phyloP scores from a whole-genome alignment of 768 basidiomycete species.

The Agrocybe praecox region DNA sequence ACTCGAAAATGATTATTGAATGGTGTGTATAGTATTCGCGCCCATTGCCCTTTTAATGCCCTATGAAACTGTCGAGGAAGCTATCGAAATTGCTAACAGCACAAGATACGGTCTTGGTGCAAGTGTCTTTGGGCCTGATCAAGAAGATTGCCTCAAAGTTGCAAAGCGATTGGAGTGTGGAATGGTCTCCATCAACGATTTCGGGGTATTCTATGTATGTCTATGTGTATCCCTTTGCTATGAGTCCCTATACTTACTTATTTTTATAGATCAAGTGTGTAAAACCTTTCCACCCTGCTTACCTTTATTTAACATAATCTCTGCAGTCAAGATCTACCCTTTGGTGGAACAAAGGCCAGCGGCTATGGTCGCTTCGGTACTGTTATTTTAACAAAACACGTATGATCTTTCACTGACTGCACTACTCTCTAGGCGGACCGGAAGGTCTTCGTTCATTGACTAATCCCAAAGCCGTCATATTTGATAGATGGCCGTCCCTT shows the following conservation, averaged over 20 bases:
- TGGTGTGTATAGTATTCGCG: constrained; percentile 72
- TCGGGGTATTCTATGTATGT: constrained; percentile 84
- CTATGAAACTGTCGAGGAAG: constrained; percentile 84
- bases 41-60: constrained; percentile 87
- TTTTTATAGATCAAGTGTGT: constrained; percentile 65
- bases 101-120: constrained; percentile 92
- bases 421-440: constrained; percentile 67
- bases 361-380: constrained; percentile 93
- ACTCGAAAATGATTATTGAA: constrained; percentile 4
- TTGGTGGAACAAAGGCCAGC: constrained; percentile 89
- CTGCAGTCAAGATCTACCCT: constrained; percentile 85
- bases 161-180: constrained; percentile 87
- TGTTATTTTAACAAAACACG: constrained; percentile 17
- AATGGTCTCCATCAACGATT: constrained; percentile 98
- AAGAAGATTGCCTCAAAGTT: constrained; percentile 75
- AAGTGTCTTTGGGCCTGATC: constrained; percentile 90
- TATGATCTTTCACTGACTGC: constrained; percentile 10
- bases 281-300: neutral
- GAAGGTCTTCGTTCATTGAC: constrained; percentile 91
- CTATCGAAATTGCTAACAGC: constrained; percentile 84
- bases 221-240: neutral
- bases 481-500: constrained; percentile 83
- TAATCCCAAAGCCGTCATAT: constrained; percentile 84
- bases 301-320: constrained; percentile 14
- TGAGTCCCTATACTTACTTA: constrained; percentile 9